Evolutionary conservation across 345 rosid genomes (phyloP).

Genomic region (Sonneratia alba): DNA sequence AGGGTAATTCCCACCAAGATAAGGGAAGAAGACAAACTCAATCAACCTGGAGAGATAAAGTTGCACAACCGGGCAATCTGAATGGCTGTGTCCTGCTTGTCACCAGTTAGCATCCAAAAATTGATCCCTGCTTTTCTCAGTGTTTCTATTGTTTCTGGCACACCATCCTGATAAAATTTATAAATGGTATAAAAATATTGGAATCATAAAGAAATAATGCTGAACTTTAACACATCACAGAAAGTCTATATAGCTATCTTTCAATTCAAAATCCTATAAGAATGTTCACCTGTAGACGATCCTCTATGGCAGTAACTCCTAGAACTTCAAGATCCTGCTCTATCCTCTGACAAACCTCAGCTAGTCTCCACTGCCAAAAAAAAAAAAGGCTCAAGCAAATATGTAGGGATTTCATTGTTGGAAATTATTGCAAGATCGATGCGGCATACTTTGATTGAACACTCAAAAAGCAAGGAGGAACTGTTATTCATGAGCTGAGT

Average conservation of each 20-base stretch:
- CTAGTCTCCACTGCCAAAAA: constrained; percentile 78
- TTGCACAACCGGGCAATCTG: constrained; percentile 98
- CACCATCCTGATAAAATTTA: constrained; percentile 68
- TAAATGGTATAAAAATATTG: background rate
- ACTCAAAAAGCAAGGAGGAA: background rate
- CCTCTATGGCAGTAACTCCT: constrained; percentile 95
- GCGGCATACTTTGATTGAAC: constrained; percentile 7
- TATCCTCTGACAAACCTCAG: constrained; percentile 84
- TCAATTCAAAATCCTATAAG: background rate
- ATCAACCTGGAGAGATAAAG: constrained; percentile 86
- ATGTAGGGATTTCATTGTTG: constrained; percentile 5
- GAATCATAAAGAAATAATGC: background rate
- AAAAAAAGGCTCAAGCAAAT: constrained; percentile 17
- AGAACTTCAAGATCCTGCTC: constrained; percentile 83
- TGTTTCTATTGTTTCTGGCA: constrained; percentile 86
- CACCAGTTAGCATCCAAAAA: constrained; percentile 99
- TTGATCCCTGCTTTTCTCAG: constrained; percentile 94
- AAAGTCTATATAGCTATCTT: background rate
- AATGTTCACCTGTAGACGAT: constrained; percentile 71
- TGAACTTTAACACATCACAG: background rate
- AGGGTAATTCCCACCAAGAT: background rate
- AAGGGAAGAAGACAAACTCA: constrained; percentile 4
- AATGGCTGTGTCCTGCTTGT: constrained; percentile 92
- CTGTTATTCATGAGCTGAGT: constrained; percentile 8
- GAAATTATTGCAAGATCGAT: background rate